Conservation (phyloP, 2,329 filamentous ascomycete genomes). For the Fusarium sp. region DNA sequence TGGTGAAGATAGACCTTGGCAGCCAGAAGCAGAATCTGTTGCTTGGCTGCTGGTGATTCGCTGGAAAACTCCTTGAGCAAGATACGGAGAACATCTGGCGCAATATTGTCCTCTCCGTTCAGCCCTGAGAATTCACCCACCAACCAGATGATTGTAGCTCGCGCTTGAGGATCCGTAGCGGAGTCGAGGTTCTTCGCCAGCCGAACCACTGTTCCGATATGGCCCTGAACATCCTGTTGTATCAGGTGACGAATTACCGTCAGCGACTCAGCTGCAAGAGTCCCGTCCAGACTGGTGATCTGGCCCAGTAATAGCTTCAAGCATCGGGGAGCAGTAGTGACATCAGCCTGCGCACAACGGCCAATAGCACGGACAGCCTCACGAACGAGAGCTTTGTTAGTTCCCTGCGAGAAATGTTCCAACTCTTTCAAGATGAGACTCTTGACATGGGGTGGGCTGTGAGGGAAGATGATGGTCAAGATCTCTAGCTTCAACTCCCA, state of each 20-base stretch:
- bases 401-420: constrained; percentile 87
- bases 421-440: constrained; percentile 91
- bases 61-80: constrained; percentile 85
- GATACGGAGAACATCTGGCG: constrained; percentile 90
- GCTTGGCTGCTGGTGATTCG: constrained; percentile 87
- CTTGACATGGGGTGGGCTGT: constrained; percentile 80
- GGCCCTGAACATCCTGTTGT: constrained; percentile 85
- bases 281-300: constrained; percentile 88
- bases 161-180: constrained; percentile 85
- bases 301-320: constrained; percentile 86
- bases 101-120: constrained; percentile 87
- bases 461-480: constrained; percentile 89
- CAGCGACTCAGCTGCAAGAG: constrained; percentile 89
- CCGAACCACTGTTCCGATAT: constrained; percentile 86
- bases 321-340: constrained; percentile 79
- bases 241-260: constrained; percentile 97
- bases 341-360: constrained; percentile 86
- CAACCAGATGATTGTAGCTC: constrained; percentile 96
- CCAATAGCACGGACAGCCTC: constrained; percentile 95
- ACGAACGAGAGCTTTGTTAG: constrained; percentile 80
- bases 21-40: constrained; percentile 90
- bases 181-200: constrained; percentile 92
- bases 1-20: constrained; percentile 98
- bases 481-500: constrained; percentile 95
- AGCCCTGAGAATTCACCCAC: constrained; percentile 92